Conservation (phyloP, 1,284 basidiomycete species). For the Ustilago nuda region DNA sequence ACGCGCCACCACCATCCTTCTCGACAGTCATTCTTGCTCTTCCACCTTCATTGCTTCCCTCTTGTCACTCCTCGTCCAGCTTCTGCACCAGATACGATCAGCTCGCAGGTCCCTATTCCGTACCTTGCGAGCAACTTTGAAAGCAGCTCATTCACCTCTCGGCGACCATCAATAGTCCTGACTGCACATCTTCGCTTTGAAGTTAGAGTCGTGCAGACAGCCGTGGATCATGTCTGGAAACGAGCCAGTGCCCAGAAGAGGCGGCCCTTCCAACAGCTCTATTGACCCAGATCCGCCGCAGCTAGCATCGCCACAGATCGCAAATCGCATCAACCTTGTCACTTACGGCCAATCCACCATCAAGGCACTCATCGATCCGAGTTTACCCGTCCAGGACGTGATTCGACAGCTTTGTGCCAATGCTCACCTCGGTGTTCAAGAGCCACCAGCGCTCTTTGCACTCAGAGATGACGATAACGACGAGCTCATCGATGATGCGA, state of each 20-base stretch:
- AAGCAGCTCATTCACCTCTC: background rate
- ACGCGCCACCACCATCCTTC: constrained; percentile 6
- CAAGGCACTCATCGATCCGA: constrained; percentile 61
- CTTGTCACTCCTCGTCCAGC: background rate
- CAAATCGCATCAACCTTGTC: constrained; percentile 59
- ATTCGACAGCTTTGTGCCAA: constrained; percentile 69
- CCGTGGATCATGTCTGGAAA: constrained; percentile 1
- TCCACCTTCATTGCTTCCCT: background rate
- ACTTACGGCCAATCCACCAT: constrained; percentile 60
- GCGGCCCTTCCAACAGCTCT: constrained; percentile 16
- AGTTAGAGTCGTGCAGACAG: background rate
- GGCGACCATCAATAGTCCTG: background rate
- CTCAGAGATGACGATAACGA: constrained; percentile 84
- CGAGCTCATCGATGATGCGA: constrained; percentile 83
- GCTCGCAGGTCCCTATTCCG: background rate
- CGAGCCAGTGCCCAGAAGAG: constrained; percentile 29
- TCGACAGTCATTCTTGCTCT: background rate
- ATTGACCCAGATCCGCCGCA: constrained; percentile 22
- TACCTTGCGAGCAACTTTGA: background rate
- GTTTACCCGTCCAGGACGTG: constrained; percentile 57
- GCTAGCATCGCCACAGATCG: constrained; percentile 25
- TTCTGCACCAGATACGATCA: background rate
- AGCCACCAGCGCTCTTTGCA: constrained; percentile 83
- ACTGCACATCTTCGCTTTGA: background rate
- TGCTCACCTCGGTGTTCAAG: constrained; percentile 79